A percentile compares a stretch with the other conserved stretches of the same genome.
phyloP scores from a whole-genome alignment of 1,139 yeast species.

The Blastobotrys ciferrii region DNA sequence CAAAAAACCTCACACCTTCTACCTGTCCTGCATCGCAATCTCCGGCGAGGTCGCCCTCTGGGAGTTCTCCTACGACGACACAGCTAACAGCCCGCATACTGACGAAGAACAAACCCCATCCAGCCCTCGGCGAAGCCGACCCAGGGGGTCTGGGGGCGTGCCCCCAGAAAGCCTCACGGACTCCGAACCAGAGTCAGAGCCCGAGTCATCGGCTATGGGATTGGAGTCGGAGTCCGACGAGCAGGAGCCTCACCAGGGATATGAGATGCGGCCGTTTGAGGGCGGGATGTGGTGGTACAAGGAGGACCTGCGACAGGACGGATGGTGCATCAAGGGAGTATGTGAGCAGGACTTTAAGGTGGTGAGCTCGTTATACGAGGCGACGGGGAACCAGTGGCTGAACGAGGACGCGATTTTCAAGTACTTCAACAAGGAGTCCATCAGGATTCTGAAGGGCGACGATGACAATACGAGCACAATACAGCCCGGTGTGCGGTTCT shows the following conservation, averaged over 20 bases:
- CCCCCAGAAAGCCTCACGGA: not conserved
- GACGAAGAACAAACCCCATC: too few relatives aligned
- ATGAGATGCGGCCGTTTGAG: constrained; percentile 17
- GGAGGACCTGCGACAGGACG: constrained; percentile 47
- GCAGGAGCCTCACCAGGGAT: too few relatives aligned
- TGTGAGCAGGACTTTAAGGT: constrained; percentile 45
- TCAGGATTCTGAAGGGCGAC: constrained; percentile 7
- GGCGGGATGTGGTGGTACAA: constrained; percentile 30
- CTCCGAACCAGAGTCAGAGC: not conserved
- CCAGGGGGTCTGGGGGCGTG: too few relatives aligned
- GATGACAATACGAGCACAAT: not conserved
- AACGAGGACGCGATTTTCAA: constrained; percentile 40
- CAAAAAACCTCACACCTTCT: constrained; percentile 19
- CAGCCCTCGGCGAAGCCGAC: too few relatives aligned
- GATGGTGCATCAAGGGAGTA: constrained; percentile 55
- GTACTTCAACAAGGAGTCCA: constrained; percentile 8
- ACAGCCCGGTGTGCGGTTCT: constrained; percentile 22
- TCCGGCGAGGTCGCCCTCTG: constrained; percentile 30
- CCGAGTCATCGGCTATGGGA: not conserved
- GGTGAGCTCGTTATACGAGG: constrained; percentile 48
- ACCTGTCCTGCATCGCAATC: constrained; percentile 29
- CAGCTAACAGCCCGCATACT: not conserved
- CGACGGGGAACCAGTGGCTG: constrained; percentile 47
- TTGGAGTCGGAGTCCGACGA: too few relatives aligned
- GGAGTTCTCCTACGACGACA: constrained; percentile 26